Evolutionary conservation across 495 filamentous ascomycete species (phyloP).

Genomic region (Aspergillus olivimuriae): DNA sequence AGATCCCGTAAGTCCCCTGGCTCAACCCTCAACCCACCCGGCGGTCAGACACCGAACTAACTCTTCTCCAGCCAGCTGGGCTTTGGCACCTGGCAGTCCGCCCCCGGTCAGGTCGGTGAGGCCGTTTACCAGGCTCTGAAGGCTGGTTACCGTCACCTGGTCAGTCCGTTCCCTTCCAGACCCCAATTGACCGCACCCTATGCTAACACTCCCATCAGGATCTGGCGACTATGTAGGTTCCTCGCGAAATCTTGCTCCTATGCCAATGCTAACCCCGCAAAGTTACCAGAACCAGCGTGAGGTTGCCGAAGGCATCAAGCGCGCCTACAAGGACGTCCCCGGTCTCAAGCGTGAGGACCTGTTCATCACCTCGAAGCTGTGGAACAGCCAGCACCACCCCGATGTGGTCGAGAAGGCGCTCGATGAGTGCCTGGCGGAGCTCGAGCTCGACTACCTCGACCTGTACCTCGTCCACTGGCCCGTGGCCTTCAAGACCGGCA

Average conservation of each 20-base stretch:
- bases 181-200: not conserved
- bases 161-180: conserved; percentile 18
- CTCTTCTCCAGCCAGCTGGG: conserved; percentile 34
- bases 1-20: conserved; percentile 33
- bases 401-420: conserved; percentile 40
- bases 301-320: conserved; percentile 39
- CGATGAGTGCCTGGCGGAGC: conserved; percentile 41
- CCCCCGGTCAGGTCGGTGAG: conserved; percentile 46
- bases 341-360: conserved; percentile 46
- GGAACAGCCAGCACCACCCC: conserved; percentile 45
- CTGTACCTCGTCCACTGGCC: conserved; percentile 51
- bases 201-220: conserved; percentile 28
- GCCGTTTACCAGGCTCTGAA: conserved; percentile 49
- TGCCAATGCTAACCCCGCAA: conserved; percentile 38
- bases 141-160: conserved; percentile 50
- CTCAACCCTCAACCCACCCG: not conserved
- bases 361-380: conserved; percentile 47
- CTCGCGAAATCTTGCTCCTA: not conserved
- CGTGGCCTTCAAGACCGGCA: conserved; percentile 39
- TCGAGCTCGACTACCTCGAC: conserved; percentile 45
- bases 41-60: no score
- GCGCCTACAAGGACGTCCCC: conserved; percentile 38
- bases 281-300: conserved; percentile 48
- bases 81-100: conserved; percentile 52
- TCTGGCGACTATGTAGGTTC: conserved; percentile 38